phyloP scores from a whole-genome alignment of 305 asterid species.

The Ilex paraguariensis region DNA sequence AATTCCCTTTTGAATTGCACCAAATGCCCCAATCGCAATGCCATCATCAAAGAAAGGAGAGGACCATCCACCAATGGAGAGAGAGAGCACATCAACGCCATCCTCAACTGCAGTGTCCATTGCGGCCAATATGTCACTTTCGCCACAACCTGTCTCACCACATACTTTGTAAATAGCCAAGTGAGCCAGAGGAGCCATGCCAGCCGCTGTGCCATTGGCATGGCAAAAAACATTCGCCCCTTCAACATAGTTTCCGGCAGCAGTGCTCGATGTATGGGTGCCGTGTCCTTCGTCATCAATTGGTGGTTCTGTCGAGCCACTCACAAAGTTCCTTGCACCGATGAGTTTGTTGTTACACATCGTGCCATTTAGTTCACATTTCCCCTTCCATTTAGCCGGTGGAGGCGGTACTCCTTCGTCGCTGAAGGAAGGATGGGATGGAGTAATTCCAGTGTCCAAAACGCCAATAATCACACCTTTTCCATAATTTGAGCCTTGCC shows the following conservation, averaged over 20 bases:
- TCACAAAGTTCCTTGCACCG: constrained; percentile 29
- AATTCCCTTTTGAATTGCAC: constrained; percentile 26
- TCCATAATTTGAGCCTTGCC: constrained; percentile 38
- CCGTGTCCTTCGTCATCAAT: constrained; percentile 34
- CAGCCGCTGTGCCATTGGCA: constrained; percentile 40
- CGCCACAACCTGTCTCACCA: not conserved
- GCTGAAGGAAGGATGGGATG: constrained; percentile 39
- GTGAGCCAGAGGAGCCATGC: constrained; percentile 42
- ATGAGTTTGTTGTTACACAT: constrained; percentile 49
- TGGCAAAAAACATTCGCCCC: constrained; percentile 26
- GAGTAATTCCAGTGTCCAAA: constrained; percentile 44
- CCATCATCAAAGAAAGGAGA: constrained; percentile 7
- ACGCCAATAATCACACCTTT: constrained; percentile 52
- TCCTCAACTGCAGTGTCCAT: constrained; percentile 40
- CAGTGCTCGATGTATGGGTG: constrained; percentile 46
- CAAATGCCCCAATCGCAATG: constrained; percentile 24
- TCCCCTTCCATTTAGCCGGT: constrained; percentile 53
- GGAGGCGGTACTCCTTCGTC: constrained; percentile 40
- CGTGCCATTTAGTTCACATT: constrained; percentile 26
- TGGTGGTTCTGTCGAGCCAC: not conserved
- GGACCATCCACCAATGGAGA: constrained; percentile 27
- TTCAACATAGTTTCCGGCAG: constrained; percentile 32
- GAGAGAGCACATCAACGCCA: constrained; percentile 38
- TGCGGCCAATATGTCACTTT: constrained; percentile 14
- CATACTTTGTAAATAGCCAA: constrained; percentile 16